Conservation (phyloP, 495 filamentous ascomycete species). For the Daldinia grandis region DNA sequence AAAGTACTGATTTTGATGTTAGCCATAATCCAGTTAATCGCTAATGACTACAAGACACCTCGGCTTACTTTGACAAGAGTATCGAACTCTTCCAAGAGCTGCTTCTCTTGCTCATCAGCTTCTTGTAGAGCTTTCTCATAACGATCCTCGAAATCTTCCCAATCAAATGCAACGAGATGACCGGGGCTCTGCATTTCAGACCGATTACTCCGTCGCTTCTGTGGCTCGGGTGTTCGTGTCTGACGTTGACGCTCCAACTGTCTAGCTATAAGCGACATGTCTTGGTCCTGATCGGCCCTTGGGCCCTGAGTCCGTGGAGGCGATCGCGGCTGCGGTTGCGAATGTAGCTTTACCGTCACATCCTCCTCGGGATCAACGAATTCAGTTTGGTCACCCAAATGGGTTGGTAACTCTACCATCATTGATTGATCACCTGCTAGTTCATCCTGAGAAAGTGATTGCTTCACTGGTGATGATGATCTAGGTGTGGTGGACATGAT, state of each 20-base stretch:
- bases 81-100: constrained; percentile 70
- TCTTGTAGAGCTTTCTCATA: constrained; percentile 69
- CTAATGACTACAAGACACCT: neutral
- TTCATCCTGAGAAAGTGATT: constrained; percentile 33
- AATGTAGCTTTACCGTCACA: constrained; percentile 33
- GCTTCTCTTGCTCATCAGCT: constrained; percentile 66
- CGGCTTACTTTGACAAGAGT: constrained; percentile 65
- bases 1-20: constrained; percentile 63
- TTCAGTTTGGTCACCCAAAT: constrained; percentile 35
- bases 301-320: constrained; percentile 45
- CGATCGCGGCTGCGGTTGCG: constrained; percentile 48
- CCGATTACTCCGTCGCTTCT: constrained; percentile 44
- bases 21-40: constrained; percentile 29
- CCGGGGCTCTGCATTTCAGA: constrained; percentile 54
- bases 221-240: constrained; percentile 40
- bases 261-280: constrained; percentile 10
- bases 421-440: constrained; percentile 40
- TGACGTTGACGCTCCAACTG: constrained; percentile 37
- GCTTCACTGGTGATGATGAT: constrained; percentile 34
- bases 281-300: constrained; percentile 53
- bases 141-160: constrained; percentile 71
- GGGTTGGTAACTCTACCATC: constrained; percentile 46
- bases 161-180: constrained; percentile 63
- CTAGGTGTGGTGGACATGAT: constrained; percentile 46
- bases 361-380: constrained; percentile 32